Evolutionary conservation across 805 yeast genomes (phyloP), one percentile per base, ranked within the genome.

Genomic region (Komagataella pseudopastoris): DNA sequence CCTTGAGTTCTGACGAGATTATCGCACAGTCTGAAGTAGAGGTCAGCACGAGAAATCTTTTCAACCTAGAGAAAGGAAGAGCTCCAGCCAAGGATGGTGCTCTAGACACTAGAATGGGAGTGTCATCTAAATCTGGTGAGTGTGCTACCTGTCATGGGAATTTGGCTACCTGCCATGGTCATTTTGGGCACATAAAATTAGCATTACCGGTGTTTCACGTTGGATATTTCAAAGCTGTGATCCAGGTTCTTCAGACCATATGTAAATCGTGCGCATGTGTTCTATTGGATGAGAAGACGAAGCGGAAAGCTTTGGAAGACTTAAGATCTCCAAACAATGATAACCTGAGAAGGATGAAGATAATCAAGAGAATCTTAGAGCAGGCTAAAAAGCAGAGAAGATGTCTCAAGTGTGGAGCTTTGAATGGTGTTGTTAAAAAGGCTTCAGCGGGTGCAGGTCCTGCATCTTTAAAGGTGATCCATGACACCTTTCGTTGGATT

Each of bases 181-280:
- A 93, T 70, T 93, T 93, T 65, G 99, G 99, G 46, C 96, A 95
- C 62, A 79, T 93, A 56, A 80, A 88, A 60, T 75, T 93, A 50
- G 96, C 98, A 0, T 71, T 93, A 47, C 99, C 99, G 1, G 98
- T 90, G 12, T 93, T 91, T 70, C 99, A 93, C 63, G 93, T 93
- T 48, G 99, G 99, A 17, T 93, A 90, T 66, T 93, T 93, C 75
- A 91, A 91, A 65, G 83, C 90, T 46, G 85, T 88, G 20, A 85
- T 93, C 56, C 85, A 81, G 61, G 89, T 93, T 45, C 69, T 93
- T 51, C 99, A 93, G 66, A 80, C 87, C 51, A 81, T 93, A 55
- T 93, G 99, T 72, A 93, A 93, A 64, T 79, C 76, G 56, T 93
- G 99, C 69, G 85, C 95, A 1, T 71, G 82, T 7, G 67, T 93